phyloP scores from a whole-genome alignment of 2,329 filamentous ascomycete species.

The Sphaerulina vaccinii region DNA sequence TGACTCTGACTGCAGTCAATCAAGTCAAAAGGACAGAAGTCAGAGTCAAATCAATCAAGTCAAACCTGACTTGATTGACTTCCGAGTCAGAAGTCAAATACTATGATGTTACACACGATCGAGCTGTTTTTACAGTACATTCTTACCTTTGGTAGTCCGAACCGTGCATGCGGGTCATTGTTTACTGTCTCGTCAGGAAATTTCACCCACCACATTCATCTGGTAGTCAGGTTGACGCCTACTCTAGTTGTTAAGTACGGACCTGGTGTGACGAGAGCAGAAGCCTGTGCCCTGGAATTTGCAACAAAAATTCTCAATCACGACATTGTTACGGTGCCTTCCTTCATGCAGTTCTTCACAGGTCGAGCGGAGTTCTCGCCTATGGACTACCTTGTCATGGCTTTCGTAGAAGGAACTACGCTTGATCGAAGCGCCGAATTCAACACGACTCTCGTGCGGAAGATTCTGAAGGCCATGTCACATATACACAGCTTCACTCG shows the following conservation, averaged over 20 bases:
- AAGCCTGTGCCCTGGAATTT: not conserved
- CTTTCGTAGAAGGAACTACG: not conserved
- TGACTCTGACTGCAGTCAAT: too few relatives aligned
- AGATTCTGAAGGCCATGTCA: not conserved
- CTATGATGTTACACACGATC: too few relatives aligned
- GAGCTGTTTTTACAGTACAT: too few relatives aligned
- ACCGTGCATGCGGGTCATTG: too few relatives aligned
- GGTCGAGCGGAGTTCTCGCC: not conserved
- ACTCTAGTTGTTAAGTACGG: slow-evolving; percentile 4
- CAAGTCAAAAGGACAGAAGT: too few relatives aligned
- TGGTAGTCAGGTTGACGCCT: not conserved
- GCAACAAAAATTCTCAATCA: not conserved
- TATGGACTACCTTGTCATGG: not conserved
- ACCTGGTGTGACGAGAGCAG: slow-evolving; percentile 1
- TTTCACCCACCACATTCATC: not conserved
- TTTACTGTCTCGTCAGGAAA: too few relatives aligned
- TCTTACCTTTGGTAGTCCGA: too few relatives aligned
- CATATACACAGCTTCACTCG: not conserved
- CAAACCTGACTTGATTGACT: too few relatives aligned
- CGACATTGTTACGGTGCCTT: not conserved
- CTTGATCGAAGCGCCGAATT: not conserved
- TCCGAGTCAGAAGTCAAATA: too few relatives aligned
- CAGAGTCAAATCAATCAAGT: too few relatives aligned
- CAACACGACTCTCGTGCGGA: not conserved
- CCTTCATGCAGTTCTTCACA: slow-evolving; percentile 2